Percentiles rank a stretch among this genome's conserved stretches.
Evolutionary conservation across 1,284 basidiomycete genomes (phyloP).

Genomic region (Boletus sp.): DNA sequence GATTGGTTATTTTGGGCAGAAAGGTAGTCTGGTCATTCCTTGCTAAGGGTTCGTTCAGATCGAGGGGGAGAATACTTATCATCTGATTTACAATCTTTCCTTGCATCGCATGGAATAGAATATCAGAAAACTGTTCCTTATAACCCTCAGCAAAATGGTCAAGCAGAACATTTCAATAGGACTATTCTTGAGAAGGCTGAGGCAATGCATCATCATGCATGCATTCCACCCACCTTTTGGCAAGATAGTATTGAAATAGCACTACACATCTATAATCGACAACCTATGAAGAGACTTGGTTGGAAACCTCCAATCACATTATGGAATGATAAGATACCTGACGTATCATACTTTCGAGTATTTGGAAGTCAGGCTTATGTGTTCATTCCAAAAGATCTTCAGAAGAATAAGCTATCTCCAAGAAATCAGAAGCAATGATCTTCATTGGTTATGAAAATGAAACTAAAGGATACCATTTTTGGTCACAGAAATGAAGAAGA

Average conservation of each 20-base stretch:
- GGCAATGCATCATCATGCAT: background rate
- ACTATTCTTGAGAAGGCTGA: background rate
- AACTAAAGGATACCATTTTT: too few relatives aligned
- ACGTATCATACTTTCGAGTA: background rate
- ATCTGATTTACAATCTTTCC: background rate
- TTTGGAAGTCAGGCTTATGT: background rate
- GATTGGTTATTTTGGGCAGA: background rate
- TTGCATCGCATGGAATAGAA: background rate
- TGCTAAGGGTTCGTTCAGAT: background rate
- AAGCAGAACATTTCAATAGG: background rate
- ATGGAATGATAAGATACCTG: background rate
- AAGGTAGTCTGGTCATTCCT: accelerated
- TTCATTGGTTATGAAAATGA: background rate
- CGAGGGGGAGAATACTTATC: background rate
- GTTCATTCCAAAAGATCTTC: background rate
- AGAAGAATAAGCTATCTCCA: background rate
- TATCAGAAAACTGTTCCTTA: background rate
- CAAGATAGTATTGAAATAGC: background rate
- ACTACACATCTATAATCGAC: background rate
- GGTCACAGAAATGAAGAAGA: too few relatives aligned
- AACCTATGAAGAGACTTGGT: background rate
- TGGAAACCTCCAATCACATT: background rate
- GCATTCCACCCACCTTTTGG: background rate
- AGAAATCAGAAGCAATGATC: background rate
- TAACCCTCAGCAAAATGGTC: background rate